Evolutionary conservation across 192 early-diverging fungal species (phyloP).

Genomic region (Coemansia sp.): DNA sequence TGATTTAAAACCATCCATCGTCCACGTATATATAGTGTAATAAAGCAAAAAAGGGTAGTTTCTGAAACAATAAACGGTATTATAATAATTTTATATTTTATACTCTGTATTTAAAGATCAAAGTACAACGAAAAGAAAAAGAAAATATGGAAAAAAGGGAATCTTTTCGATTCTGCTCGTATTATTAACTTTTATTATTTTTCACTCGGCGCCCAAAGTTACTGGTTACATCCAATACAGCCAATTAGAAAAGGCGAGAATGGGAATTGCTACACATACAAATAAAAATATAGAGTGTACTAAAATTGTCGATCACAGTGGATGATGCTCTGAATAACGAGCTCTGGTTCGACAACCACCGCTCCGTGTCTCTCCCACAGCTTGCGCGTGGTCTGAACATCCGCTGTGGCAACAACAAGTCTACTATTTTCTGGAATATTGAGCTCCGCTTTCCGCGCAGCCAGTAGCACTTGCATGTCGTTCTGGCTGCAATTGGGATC

Average conservation of each 20-base stretch:
- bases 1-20: neutral
- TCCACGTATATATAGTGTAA: neutral
- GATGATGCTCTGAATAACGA: conserved; percentile 50
- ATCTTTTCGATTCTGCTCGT: neutral
- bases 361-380: conserved; percentile 19
- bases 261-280: neutral
- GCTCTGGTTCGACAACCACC: conserved; percentile 27
- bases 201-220: neutral
- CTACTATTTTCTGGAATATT: neutral
- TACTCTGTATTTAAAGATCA: neutral
- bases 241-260: neutral
- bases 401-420: conserved; percentile 1
- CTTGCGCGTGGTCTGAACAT: neutral
- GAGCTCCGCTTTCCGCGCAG: conserved; percentile 22
- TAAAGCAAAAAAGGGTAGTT: neutral
- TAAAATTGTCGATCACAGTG: conserved; percentile 23
- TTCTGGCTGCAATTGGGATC: conserved; percentile 10
- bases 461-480: conserved; percentile 16
- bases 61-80: neutral
- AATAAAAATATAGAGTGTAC: neutral
- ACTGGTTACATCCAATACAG: neutral
- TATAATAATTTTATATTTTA: neutral
- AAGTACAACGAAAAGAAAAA: neutral
- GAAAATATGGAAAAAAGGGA: conserved; percentile 5
- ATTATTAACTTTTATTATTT: conserved; percentile 2